phyloP scores from a whole-genome alignment of 2,329 filamentous ascomycete species.

The Claviceps sp. region DNA sequence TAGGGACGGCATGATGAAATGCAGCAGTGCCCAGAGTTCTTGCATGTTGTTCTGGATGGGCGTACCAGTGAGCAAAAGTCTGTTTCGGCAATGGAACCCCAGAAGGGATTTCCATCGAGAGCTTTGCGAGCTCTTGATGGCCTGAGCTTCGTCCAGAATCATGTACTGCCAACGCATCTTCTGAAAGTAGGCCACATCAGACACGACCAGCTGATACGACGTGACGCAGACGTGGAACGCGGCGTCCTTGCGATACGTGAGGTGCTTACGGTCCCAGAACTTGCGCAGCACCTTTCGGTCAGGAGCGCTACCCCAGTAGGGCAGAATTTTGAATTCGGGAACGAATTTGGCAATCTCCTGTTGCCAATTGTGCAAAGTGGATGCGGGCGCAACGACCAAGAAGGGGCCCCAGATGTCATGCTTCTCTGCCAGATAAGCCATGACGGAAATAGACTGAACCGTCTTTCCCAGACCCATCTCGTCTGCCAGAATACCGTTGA shows the following conservation, averaged over 20 bases:
- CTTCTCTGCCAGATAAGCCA: constrained; percentile 94
- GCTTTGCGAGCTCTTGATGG: constrained; percentile 95
- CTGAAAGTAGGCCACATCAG: constrained; percentile 93
- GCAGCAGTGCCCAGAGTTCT: constrained; percentile 89
- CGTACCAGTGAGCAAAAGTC: constrained; percentile 84
- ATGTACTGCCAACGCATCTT: constrained; percentile 99
- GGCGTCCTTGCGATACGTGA: constrained; percentile 85
- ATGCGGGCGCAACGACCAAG: constrained; percentile 88
- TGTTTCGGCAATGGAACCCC: constrained; percentile 88
- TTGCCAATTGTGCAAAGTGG: constrained; percentile 97
- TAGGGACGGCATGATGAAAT: constrained; percentile 99
- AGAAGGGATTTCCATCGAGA: constrained; percentile 94
- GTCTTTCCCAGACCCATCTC: constrained; percentile 99
- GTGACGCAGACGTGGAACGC: constrained; percentile 94
- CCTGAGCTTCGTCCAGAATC: constrained; percentile 97
- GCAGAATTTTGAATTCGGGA: constrained; percentile 83
- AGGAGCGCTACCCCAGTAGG: constrained; percentile 91
- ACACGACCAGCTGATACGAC: constrained; percentile 93
- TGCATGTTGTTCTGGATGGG: constrained; percentile 99
- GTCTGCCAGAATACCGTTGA: constrained; percentile 97
- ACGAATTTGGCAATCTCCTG: constrained; percentile 96
- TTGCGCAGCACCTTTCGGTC: constrained; percentile 94
- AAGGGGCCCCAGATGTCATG: constrained; percentile 98
- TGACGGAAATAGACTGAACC: constrained; percentile 96
- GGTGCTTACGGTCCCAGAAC: constrained; percentile 97